Conservation (phyloP, 1,139 yeast species). For the Blastobotrys indianensis region DNA sequence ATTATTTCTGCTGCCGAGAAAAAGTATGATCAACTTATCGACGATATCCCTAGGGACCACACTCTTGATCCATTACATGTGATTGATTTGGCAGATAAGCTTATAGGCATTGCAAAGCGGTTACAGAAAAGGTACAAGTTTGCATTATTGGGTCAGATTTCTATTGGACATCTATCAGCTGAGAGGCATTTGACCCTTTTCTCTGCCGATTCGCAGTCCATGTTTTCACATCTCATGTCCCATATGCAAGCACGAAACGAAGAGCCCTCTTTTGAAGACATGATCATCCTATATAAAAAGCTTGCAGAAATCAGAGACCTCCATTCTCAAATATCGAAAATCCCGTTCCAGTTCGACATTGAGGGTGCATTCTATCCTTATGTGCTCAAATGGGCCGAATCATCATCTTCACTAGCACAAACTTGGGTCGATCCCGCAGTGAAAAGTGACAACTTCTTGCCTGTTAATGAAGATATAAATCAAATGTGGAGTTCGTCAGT, state of each 20-base stretch:
- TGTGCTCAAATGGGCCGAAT: conserved; percentile 51
- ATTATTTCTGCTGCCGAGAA: conserved; percentile 50
- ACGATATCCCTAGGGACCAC: conserved; percentile 59
- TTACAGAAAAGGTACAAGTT: conserved; percentile 57
- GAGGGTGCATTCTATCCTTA: conserved; percentile 58
- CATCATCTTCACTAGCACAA: conserved; percentile 45
- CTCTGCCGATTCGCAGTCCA: conserved; percentile 57
- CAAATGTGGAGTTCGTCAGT: conserved; percentile 50
- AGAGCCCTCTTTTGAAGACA: conserved; percentile 51
- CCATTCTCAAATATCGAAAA: conserved; percentile 44
- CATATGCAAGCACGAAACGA: conserved; percentile 35
- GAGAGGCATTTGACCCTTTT: conserved; percentile 54
- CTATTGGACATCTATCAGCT: conserved; percentile 52
- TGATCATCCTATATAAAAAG: conserved; percentile 53
- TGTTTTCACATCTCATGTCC: conserved; percentile 49
- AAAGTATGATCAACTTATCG: conserved; percentile 53
- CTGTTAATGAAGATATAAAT: conserved; percentile 43
- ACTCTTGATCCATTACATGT: conserved; percentile 54
- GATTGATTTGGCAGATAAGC: conserved; percentile 51
- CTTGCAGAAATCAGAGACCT: conserved; percentile 53
- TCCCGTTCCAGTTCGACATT: conserved; percentile 47
- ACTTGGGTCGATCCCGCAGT: conserved; percentile 52
- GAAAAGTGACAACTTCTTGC: conserved; percentile 50
- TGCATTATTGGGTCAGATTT: conserved; percentile 55
- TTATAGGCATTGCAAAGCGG: conserved; percentile 46